A percentile compares a stretch with the other conserved stretches of the same genome.
Conservation (phyloP, 441 rosid genomes). For the Lepidium campestre region DNA sequence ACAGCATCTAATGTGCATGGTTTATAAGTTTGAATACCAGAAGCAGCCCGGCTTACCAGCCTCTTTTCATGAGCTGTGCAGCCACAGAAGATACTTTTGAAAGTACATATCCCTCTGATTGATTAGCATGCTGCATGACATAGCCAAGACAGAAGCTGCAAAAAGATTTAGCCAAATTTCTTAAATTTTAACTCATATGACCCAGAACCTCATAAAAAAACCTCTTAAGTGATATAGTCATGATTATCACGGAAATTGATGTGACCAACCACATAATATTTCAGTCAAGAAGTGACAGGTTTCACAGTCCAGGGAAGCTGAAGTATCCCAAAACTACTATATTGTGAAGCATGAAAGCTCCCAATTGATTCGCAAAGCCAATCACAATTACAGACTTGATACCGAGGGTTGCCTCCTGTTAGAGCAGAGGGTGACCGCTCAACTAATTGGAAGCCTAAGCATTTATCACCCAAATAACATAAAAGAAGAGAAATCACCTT, state of each 20-base stretch:
- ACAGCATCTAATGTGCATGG: slow-evolving; percentile 6
- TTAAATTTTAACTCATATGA: not conserved
- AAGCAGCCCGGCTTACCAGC: slow-evolving; percentile 62
- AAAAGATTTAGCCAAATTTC: slow-evolving; percentile 9
- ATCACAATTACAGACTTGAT: not conserved
- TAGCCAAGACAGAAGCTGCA: slow-evolving; percentile 86
- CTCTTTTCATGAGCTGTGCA: slow-evolving; percentile 94
- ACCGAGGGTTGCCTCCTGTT: not conserved
- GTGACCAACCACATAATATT: not conserved
- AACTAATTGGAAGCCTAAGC: slow-evolving; percentile 11
- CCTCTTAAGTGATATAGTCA: not conserved
- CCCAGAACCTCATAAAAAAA: not conserved
- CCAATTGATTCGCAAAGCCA: slow-evolving; percentile 10
- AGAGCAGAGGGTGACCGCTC: slow-evolving; percentile 3
- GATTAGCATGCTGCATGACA: slow-evolving; percentile 77
- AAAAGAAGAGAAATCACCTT: slow-evolving; percentile 37
- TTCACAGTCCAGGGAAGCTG: slow-evolving; percentile 2
- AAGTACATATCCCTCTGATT: slow-evolving; percentile 80
- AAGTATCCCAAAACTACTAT: slow-evolving; percentile 5
- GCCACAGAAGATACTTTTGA: slow-evolving; percentile 95
- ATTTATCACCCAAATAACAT: not conserved
- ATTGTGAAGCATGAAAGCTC: slow-evolving; percentile 10
- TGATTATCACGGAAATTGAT: not conserved
- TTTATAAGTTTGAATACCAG: not conserved
- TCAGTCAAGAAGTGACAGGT: slow-evolving; percentile 10